Evolutionary conservation across 257 asterid species (phyloP).

Genomic region (Gynochthodes officinalis): DNA sequence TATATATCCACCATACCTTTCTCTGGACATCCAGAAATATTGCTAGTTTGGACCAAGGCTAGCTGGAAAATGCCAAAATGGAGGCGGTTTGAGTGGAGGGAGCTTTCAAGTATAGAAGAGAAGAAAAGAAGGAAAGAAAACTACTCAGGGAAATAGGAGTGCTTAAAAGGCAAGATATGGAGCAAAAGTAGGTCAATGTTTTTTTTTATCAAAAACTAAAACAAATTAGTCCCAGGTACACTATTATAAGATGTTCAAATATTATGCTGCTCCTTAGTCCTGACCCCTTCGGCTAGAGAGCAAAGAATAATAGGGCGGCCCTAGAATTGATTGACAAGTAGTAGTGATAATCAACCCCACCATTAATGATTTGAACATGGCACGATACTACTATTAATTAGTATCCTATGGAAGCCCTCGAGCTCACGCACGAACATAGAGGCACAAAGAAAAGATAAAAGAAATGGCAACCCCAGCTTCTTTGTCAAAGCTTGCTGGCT

Average conservation of each 20-base stretch:
- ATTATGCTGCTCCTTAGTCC: background rate
- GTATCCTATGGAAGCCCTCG: background rate
- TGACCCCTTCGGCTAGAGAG: slow-evolving; percentile 1
- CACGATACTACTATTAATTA: background rate
- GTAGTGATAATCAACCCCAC: slow-evolving; percentile 11
- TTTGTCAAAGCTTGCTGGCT: slow-evolving; percentile 24
- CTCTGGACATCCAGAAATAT: slow-evolving; percentile 68
- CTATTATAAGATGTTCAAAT: slow-evolving; percentile 1
- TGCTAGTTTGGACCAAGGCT: slow-evolving; percentile 8
- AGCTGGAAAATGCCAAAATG: slow-evolving; percentile 1
- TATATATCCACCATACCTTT: slow-evolving; percentile 41
- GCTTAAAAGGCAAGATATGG: slow-evolving; percentile 36
- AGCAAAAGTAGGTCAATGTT: slow-evolving; percentile 31
- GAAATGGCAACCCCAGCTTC: slow-evolving; percentile 32
- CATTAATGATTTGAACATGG: background rate
- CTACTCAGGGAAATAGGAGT: slow-evolving; percentile 23
- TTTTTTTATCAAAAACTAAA: slow-evolving; percentile 10
- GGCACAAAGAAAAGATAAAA: slow-evolving; percentile 20
- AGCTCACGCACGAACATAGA: background rate
- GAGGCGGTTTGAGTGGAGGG: slow-evolving; percentile 8
- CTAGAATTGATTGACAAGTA: background rate
- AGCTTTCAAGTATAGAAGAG: background rate
- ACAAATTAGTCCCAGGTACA: slow-evolving; percentile 1
- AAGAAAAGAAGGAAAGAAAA: slow-evolving; percentile 10
- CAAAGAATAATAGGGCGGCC: slow-evolving; percentile 11